Evolutionary conservation across 2,329 filamentous ascomycete species (phyloP).

Genomic region (Beauveria sp.): DNA sequence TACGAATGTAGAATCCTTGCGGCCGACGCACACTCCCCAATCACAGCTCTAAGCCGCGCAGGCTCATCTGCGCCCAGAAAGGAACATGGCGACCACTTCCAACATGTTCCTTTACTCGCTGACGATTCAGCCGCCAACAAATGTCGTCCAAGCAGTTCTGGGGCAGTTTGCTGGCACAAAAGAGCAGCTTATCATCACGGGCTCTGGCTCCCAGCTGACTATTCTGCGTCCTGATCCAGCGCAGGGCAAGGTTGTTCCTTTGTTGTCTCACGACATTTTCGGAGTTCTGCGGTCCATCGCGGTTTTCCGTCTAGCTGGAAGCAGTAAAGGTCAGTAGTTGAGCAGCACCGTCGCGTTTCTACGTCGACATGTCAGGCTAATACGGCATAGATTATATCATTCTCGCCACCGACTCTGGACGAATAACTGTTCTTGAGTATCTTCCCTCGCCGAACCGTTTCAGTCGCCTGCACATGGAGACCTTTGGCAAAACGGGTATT

Average conservation of each 20-base stretch:
- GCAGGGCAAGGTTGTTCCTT: constrained; percentile 76
- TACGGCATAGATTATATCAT: constrained; percentile 77
- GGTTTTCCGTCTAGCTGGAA: constrained; percentile 85
- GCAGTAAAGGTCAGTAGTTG: constrained; percentile 78
- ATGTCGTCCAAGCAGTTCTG: constrained; percentile 81
- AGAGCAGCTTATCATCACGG: constrained; percentile 95
- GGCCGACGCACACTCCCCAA: constrained; percentile 9
- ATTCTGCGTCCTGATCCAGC: constrained; percentile 80
- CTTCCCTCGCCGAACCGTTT: constrained; percentile 79
- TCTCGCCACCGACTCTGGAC: constrained; percentile 88
- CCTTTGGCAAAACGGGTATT: constrained; percentile 94
- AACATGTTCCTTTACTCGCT: constrained; percentile 98
- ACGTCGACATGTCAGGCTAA: constrained; percentile 17
- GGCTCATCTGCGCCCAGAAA: constrained; percentile 27
- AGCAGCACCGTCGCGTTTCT: constrained; percentile 26
- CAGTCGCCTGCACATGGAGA: constrained; percentile 86
- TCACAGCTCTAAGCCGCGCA: constrained; percentile 8
- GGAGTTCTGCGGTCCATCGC: constrained; percentile 88
- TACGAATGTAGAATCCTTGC: constrained; percentile 12
- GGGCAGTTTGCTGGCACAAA: constrained; percentile 95
- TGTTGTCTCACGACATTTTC: constrained; percentile 90
- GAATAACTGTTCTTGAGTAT: constrained; percentile 92
- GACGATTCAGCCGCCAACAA: constrained; percentile 87
- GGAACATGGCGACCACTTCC: constrained; percentile 88
- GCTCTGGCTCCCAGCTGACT: constrained; percentile 81